Evolutionary conservation across 2,329 filamentous ascomycete species (phyloP), one percentile per base, ranked within the genome.

Genomic region (Daldinia sp.): DNA sequence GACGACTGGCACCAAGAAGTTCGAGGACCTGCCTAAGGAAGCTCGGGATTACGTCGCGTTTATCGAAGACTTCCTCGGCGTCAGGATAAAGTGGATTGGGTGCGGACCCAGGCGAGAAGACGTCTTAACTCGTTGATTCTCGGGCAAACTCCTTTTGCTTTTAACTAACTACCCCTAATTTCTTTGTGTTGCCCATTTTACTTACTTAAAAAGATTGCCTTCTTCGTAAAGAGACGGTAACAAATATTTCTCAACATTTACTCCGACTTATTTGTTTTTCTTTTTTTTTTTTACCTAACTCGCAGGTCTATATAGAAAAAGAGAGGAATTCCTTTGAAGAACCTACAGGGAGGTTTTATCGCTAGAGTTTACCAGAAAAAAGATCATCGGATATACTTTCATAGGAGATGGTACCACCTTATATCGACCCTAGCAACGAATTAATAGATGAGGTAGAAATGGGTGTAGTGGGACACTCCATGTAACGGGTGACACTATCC

Each of bases 1-100:
- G 39, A 93, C 89, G 0, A 88, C 88, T 6, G 84, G 86, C 54
- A 82, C 84, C 59, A 88, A 85, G 78, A 85, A 81, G 68, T 93
- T 84, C 75, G 84, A 87, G 48, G 88, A 90, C 35, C 81, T 93
- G 46, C 91, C 91, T 6, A 81, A 82, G 75, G 83, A 90, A 74
- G 90, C 90, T 20, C 84, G 86, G 66, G 86, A 86, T 50, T 93
- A 93, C 74, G 82, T 93, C 63, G 84, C 88, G 77, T 64, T 70
- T 53, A 75, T 72, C 41, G 70, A 72, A 33, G 56, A 72, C 35
- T 67, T 68, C 53, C 60, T 64, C 23, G 70, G 57, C 23, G 62
- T 73, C 13, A 65, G 33, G 28, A 50, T 73, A 41, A 61, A 61
- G 46, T 72, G 66, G 71, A 67, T 72, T 39, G 67, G 67, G 15